Evolutionary conservation across 1,139 yeast genomes (phyloP).

Genomic region (Debaryomyces subglobosus): DNA sequence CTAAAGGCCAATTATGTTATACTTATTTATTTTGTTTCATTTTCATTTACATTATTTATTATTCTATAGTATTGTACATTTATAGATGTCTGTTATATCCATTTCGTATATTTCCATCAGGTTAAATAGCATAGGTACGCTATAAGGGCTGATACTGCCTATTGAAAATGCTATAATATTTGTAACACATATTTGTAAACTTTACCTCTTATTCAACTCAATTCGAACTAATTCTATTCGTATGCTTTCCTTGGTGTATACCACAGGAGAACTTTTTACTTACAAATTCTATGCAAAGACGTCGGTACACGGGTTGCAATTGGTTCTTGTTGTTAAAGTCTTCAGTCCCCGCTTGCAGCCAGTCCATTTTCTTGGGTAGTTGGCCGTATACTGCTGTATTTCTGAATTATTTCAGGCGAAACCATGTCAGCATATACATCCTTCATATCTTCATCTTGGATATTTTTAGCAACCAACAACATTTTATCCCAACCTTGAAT

Average conservation of each 20-base stretch:
- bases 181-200: no score
- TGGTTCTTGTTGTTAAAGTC: background rate
- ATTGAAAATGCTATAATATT: no score
- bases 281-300: no score
- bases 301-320: no score
- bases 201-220: background rate
- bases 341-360: background rate
- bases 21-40: background rate
- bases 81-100: background rate
- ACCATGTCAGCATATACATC: background rate
- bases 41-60: slow-evolving; percentile 1
- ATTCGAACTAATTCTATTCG: no score
- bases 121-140: no score
- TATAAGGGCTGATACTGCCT: no score
- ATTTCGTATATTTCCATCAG: no score
- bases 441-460: background rate
- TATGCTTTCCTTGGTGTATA: no score
- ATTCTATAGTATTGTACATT: background rate
- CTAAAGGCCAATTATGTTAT: slow-evolving; percentile 13
- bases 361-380: background rate
- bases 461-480: background rate
- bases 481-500: background rate
- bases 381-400: background rate
- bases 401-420: background rate
- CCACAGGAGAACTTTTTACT: no score